Evolutionary conservation across 129 eudicot species (phyloP).

Genomic region (Oenanthe sinensis): DNA sequence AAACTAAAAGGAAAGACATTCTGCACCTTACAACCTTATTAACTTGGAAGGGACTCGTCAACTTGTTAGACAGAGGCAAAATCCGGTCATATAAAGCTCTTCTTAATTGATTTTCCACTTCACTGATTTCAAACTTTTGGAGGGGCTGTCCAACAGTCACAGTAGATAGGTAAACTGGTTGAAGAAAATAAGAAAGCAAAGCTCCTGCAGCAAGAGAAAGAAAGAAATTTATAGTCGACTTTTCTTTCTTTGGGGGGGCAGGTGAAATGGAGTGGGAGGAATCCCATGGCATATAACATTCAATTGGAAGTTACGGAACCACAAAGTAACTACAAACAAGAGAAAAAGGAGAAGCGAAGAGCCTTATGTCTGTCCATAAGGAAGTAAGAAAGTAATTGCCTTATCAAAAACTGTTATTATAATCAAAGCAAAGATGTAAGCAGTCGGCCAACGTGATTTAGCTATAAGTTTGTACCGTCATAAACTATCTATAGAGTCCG

Average conservation of each 20-base stretch:
- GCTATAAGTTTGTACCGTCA: not conserved
- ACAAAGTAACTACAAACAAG: not conserved
- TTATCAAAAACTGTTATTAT: not conserved
- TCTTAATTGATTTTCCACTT: slow-evolving; percentile 43
- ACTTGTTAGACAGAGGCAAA: slow-evolving; percentile 41
- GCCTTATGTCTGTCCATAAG: not conserved
- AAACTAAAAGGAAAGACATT: slow-evolving; percentile 10
- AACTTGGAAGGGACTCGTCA: slow-evolving; percentile 64
- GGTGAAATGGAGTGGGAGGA: not conserved
- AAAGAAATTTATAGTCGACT: not conserved
- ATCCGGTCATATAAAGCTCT: slow-evolving; percentile 68
- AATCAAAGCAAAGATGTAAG: not conserved
- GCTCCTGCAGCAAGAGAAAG: slow-evolving; percentile 55
- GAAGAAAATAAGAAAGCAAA: slow-evolving; percentile 67
- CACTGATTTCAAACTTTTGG: slow-evolving; percentile 28
- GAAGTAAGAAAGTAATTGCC: not conserved
- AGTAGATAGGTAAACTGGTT: slow-evolving; percentile 82
- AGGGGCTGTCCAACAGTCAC: slow-evolving; percentile 71
- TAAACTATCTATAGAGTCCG: not conserved
- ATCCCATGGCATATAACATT: not conserved
- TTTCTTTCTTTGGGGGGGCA: not conserved
- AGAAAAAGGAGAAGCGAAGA: not conserved
- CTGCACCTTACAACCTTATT: slow-evolving; percentile 73
- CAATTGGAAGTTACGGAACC: not conserved
- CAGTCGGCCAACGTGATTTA: not conserved